Conservation (phyloP, 2,329 filamentous ascomycete genomes). For the Claviceps sp. region DNA sequence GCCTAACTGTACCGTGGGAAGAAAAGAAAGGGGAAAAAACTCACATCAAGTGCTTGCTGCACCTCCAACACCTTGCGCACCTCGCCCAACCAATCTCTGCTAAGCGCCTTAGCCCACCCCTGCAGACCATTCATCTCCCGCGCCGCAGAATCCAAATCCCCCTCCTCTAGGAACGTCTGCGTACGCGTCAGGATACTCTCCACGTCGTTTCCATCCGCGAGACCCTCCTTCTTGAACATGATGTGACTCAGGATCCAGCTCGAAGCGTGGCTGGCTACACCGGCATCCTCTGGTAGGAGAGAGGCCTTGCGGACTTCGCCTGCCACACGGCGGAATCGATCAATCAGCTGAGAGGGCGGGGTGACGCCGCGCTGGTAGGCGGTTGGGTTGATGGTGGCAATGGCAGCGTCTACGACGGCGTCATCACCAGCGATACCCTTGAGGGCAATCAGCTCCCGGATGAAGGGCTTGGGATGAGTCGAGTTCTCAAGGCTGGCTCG, state of each 20-base stretch:
- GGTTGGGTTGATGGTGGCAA: constrained; percentile 86
- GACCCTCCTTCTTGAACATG: constrained; percentile 86
- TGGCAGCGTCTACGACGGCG: constrained; percentile 78
- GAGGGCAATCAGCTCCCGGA: constrained; percentile 82
- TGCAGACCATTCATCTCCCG: constrained; percentile 87
- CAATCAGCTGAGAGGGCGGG: constrained; percentile 72
- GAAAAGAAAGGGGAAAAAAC: constrained; percentile 18
- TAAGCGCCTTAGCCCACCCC: constrained; percentile 92
- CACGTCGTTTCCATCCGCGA: constrained; percentile 75
- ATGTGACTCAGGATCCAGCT: constrained; percentile 84
- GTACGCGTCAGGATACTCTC: constrained; percentile 86
- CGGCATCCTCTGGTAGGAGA: constrained; percentile 82
- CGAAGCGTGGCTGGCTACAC: constrained; percentile 85
- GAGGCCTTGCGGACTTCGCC: constrained; percentile 87
- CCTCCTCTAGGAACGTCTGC: constrained; percentile 83
- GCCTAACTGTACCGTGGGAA: too few species aligned
- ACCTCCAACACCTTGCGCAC: constrained; percentile 88
- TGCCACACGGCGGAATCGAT: constrained; percentile 89
- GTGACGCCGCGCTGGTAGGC: constrained; percentile 90
- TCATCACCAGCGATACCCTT: constrained; percentile 83
- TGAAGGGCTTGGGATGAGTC: constrained; percentile 63
- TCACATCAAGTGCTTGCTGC: constrained; percentile 87
- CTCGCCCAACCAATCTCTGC: constrained; percentile 86
- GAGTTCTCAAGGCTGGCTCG: constrained; percentile 68
- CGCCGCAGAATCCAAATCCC: constrained; percentile 79